Evolutionary conservation across 345 rosid genomes (phyloP).

Genomic region (Salix koriyanagi): DNA sequence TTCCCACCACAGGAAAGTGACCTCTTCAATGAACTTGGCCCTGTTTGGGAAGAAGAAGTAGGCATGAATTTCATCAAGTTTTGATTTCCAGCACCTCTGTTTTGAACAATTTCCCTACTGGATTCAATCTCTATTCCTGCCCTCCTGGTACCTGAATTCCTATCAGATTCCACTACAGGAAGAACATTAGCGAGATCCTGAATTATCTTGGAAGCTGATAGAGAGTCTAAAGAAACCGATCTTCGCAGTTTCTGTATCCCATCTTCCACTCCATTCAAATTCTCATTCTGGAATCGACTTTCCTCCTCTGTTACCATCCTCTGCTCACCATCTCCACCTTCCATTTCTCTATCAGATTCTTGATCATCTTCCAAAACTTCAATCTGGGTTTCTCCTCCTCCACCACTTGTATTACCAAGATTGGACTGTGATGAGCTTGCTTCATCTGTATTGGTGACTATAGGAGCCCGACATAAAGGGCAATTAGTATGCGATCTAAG

Average conservation of each 20-base stretch:
- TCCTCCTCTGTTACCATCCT: conserved; percentile 15
- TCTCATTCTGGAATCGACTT: conserved; percentile 20
- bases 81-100: conserved; percentile 27
- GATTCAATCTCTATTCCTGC: conserved; percentile 20
- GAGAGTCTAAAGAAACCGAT: conserved; percentile 67
- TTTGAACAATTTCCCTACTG: conserved; percentile 8
- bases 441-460: conserved; percentile 16
- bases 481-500: conserved; percentile 26
- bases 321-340: conserved; percentile 7
- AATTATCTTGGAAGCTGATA: conserved; percentile 47
- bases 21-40: conserved; percentile 48
- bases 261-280: conserved; percentile 11
- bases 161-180: conserved; percentile 16
- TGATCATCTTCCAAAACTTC: conserved; percentile 18
- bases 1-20: conserved; percentile 61
- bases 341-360: conserved; percentile 20
- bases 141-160: conserved; percentile 11
- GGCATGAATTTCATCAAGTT: conserved; percentile 28
- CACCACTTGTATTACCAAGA: neutral
- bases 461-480: conserved; percentile 32
- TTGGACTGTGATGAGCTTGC: neutral
- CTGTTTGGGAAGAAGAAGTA: conserved; percentile 30
- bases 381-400: conserved; percentile 23
- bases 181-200: conserved; percentile 22
- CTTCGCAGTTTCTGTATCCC: conserved; percentile 50